These are phyloP conservation scores for Sesbania bispinosa DNA, from an alignment of 306 rosid species.

Conservation along the genomic window DNA sequence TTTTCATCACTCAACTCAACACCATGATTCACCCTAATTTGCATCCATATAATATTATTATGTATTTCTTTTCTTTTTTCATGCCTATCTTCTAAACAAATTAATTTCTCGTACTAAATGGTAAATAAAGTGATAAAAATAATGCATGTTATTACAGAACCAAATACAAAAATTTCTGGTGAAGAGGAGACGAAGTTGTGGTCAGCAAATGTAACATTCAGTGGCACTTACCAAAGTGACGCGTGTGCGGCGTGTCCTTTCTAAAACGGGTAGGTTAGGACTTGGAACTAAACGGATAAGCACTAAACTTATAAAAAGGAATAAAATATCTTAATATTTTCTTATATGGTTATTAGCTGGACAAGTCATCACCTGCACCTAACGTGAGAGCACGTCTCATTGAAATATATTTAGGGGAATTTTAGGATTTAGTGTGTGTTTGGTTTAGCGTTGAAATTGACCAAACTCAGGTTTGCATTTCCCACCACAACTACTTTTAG, in stretches of 20 bases:
- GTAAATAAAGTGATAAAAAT: no score
- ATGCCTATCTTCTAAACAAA: no score
- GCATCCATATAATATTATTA: no score
- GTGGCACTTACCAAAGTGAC: constrained; percentile 33
- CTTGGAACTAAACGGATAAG: constrained; percentile 41
- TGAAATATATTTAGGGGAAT: not conserved
- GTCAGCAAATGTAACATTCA: constrained; percentile 23
- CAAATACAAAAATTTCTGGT: not conserved
- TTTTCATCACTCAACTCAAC: constrained; percentile 17
- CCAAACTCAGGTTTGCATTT: no score
- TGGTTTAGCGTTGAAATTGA: no score
- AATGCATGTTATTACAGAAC: no score
- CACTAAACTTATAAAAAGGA: constrained; percentile 15
- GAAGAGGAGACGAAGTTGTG: no score
- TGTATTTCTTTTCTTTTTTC: not conserved
- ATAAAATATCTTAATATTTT: not conserved
- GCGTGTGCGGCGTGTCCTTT: constrained; percentile 72
- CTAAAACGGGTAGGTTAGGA: constrained; percentile 27
- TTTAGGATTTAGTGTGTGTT: no score
- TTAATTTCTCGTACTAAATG: no score
- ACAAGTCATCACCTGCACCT: constrained; percentile 33
- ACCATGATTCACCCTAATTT: no score
- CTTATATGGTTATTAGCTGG: constrained; percentile 43
- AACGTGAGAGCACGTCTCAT: not conserved
- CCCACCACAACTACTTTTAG: no score